A percentile compares a stretch with the other conserved stretches of the same genome.
Evolutionary conservation across 768 basidiomycete genomes (phyloP).

Genomic region (Trametes gibbosa): DNA sequence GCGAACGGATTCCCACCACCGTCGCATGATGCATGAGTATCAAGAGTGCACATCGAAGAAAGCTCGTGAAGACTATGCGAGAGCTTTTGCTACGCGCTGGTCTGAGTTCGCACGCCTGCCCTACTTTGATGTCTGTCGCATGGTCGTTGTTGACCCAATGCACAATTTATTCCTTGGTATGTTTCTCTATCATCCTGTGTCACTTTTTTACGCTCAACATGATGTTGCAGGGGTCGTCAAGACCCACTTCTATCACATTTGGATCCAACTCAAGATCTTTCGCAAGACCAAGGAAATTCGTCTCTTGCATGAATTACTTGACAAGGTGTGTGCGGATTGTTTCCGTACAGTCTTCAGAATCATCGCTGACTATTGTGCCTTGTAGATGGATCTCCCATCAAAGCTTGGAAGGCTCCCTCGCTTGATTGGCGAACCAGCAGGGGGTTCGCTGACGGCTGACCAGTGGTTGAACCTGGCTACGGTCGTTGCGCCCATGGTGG

Average conservation of each 20-base stretch:
- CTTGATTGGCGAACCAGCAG: slow-evolving; percentile 7
- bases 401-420: slow-evolving; percentile 23
- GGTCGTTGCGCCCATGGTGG: slow-evolving; percentile 30
- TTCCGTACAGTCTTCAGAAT: neutral
- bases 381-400: slow-evolving; percentile 25
- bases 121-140: slow-evolving; percentile 14
- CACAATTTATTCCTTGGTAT: slow-evolving; percentile 17
- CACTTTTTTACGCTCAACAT: neutral
- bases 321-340: neutral
- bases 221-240: slow-evolving; percentile 11
- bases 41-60: neutral
- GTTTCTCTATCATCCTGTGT: neutral
- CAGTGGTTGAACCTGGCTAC: slow-evolving; percentile 30
- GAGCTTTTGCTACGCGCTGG: slow-evolving; percentile 7
- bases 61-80: slow-evolving; percentile 3
- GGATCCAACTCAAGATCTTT: slow-evolving; percentile 12
- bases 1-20: slow-evolving; percentile 21
- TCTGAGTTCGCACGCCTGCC: slow-evolving; percentile 7
- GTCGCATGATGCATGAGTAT: slow-evolving; percentile 11
- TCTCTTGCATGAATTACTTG: slow-evolving; percentile 10
- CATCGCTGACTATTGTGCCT: slow-evolving; percentile 11
- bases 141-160: slow-evolving; percentile 18
- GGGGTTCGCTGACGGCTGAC: slow-evolving; percentile 12
- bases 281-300: slow-evolving; percentile 11
- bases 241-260: slow-evolving; percentile 17